phyloP scores from a whole-genome alignment of 139 green algal species.

The Coccomyxa sp. region DNA sequence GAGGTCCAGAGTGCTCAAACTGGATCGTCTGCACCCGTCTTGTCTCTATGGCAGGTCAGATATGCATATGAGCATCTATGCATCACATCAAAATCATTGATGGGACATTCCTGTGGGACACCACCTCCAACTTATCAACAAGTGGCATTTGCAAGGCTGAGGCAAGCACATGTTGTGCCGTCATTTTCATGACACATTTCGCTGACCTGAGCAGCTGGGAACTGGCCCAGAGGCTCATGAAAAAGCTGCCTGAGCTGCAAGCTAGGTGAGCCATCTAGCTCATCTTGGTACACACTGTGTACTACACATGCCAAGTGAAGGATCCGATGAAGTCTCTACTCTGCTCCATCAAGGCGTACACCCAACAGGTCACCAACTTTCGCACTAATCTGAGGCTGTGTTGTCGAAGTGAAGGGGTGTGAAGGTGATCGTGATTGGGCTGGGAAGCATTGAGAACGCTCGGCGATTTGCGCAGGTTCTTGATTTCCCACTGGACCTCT shows the following conservation, averaged over 20 bases:
- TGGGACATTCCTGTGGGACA: background rate
- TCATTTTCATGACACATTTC: slow-evolving; percentile 73
- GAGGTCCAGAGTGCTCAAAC: background rate
- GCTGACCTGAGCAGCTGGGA: slow-evolving; percentile 69
- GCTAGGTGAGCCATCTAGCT: background rate
- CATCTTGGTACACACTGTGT: no score
- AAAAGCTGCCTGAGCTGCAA: slow-evolving; percentile 30
- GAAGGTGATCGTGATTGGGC: slow-evolving; percentile 45
- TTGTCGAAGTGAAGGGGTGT: background rate
- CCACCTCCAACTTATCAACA: background rate
- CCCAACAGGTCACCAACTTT: background rate
- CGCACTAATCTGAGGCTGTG: background rate
- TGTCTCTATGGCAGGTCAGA: background rate
- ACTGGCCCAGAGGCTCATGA: slow-evolving; percentile 55
- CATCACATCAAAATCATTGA: background rate
- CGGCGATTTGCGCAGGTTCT: slow-evolving; percentile 47
- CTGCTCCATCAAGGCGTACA: background rate
- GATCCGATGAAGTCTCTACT: background rate
- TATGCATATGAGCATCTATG: background rate
- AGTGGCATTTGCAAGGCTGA: background rate
- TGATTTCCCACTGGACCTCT: slow-evolving; percentile 43
- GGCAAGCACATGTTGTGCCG: slow-evolving; percentile 14
- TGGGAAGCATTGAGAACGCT: slow-evolving; percentile 43
- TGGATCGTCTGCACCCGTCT: background rate
- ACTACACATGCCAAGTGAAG: no score